These are phyloP conservation scores for Cytospora leucostoma DNA, from an alignment of 2,329 filamentous ascomycete species.

Conservation along the genomic window DNA sequence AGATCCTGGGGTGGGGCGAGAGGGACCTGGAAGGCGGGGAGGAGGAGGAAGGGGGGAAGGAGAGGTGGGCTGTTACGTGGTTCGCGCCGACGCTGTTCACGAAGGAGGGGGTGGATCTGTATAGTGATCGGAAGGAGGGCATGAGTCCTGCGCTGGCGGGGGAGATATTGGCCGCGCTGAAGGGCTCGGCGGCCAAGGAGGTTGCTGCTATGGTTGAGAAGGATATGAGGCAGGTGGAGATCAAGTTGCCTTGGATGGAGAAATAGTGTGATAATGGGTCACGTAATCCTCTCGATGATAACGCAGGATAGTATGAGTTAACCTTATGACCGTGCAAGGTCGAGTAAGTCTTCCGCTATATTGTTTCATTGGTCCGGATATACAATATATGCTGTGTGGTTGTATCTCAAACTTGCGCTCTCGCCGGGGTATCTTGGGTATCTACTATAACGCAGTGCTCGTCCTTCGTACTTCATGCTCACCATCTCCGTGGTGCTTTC, in stretches of 20 bases:
- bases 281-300: neutral
- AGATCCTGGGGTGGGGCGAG: conserved; percentile 76
- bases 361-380: neutral
- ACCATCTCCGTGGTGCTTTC: neutral
- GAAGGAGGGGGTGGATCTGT: conserved; percentile 78
- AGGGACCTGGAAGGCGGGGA: conserved; percentile 38
- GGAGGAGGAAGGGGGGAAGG: conserved; percentile 42
- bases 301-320: neutral
- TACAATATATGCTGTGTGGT: neutral
- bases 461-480: neutral
- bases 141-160: conserved; percentile 58
- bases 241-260: conserved; percentile 53
- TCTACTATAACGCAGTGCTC: conserved; percentile 5
- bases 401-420: neutral
- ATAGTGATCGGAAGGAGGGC: conserved; percentile 64
- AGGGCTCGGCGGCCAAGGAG: conserved; percentile 54
- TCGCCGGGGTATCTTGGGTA: conserved; percentile 19
- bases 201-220: conserved; percentile 53
- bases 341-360: neutral
- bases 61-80: conserved; percentile 79
- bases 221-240: conserved; percentile 54
- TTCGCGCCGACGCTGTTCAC: conserved; percentile 84
- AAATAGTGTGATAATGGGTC: conserved; percentile 25
- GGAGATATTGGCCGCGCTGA: conserved; percentile 57
- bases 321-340: neutral